Conservation (phyloP, 176 grass and related monocot genomes). For the Tillandsia fasciculata region DNA sequence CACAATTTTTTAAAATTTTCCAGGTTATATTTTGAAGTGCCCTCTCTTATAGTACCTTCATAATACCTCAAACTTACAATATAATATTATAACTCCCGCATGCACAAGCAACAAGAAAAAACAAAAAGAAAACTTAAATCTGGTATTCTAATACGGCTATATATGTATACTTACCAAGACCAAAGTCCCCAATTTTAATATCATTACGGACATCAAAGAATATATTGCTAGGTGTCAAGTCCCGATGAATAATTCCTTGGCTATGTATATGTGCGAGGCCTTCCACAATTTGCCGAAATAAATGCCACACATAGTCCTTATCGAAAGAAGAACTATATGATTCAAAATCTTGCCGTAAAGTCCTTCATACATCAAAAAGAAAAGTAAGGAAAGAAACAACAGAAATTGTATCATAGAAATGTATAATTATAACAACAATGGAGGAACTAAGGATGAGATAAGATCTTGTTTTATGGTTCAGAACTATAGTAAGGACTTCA, state of each 20-base stretch:
- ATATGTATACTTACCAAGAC: slow-evolving; percentile 33
- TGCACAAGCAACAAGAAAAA: slow-evolving; percentile 19
- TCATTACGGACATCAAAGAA: slow-evolving; percentile 98
- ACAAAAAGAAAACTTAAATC: slow-evolving; percentile 8
- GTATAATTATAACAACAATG: background rate
- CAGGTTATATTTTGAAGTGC: too few relatives aligned
- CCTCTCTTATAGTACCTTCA: too few relatives aligned
- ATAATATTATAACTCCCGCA: background rate
- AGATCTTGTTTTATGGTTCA: background rate
- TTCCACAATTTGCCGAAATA: slow-evolving; percentile 99
- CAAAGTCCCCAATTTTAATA: slow-evolving; percentile 62
- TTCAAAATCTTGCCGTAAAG: slow-evolving; percentile 75
- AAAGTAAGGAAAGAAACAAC: slow-evolving; percentile 10
- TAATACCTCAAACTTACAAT: too few relatives aligned
- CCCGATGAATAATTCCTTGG: slow-evolving; percentile 95
- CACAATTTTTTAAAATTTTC: too few relatives aligned
- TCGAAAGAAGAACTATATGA: slow-evolving; percentile 64
- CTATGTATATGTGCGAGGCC: slow-evolving; percentile 93
- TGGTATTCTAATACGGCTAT: slow-evolving; percentile 11
- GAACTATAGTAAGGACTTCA: background rate
- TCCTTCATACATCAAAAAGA: slow-evolving; percentile 42
- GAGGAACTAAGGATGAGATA: background rate
- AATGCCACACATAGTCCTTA: slow-evolving; percentile 67
- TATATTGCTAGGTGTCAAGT: slow-evolving; percentile 95
- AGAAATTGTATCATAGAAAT: background rate